Evolutionary conservation across 768 basidiomycete genomes (phyloP), one percentile per base, ranked within the genome.

Genomic region (Phylloporus scabripes): DNA sequence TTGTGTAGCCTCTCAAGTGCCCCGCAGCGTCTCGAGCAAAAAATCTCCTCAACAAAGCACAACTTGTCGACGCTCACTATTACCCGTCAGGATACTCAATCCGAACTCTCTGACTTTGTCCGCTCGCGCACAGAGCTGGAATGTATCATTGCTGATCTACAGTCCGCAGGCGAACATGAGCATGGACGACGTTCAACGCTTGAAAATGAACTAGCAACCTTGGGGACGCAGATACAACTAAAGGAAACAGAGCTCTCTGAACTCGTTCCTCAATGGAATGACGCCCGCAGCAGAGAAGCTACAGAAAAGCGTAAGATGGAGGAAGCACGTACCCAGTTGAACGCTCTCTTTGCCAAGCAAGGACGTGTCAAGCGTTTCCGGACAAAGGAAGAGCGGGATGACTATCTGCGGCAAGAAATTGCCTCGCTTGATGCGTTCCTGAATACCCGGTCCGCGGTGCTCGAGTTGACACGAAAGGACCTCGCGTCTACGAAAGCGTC

Each of bases 301-400:
- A 61, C 75, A 39, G 81, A 85, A 70, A 79, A 80, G 60, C 77
- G 80, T 42, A 78, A 73, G 23, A 74, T 96, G 55, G 92, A 94
- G 52, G 81, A 84, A 34, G 82, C 83, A 0, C 81, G 78, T 44
- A 83, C 87, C 1, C 78, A 75, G 40, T 70, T 97, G 3, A 75
- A 78, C 1, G 79, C 86, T 0, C 73, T 99, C 1, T 92, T 86
- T 61, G 84, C 87, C 2, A 98, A 98, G 63, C 92, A 92, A 64
- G 93, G 93, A 2, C 85, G 96, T 18, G 74, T 85, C 33, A 81
- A 82, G 44, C 88, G 87, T 59, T 99, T 96, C 72, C 72, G 82
- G 18, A 89, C 87, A 12, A 84, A 83, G 60, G 74, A 77, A 0
- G 92, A 94, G 59, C 82, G 96, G 7, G 95, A 99, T 62, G 71